Evolutionary conservation across 495 filamentous ascomycete species (phyloP).

Genomic region (Aspergillus cristatus): DNA sequence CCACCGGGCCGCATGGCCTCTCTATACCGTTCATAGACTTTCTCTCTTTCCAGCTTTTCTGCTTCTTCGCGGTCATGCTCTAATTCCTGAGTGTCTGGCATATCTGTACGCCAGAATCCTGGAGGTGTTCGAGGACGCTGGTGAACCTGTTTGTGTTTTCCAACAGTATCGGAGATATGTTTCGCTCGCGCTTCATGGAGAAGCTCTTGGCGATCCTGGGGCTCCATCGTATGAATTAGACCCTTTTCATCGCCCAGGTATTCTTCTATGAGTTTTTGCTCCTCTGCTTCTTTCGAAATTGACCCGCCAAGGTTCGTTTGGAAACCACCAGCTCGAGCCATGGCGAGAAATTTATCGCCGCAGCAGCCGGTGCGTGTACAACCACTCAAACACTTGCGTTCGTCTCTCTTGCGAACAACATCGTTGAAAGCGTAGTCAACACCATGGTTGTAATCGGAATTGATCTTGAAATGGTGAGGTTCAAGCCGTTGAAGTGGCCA

Average conservation of each 20-base stretch:
- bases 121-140: slow-evolving; percentile 62
- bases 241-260: slow-evolving; percentile 53
- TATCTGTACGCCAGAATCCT: slow-evolving; percentile 83
- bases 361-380: slow-evolving; percentile 74
- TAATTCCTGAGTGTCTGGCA: slow-evolving; percentile 76
- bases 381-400: slow-evolving; percentile 67
- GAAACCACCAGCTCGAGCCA: slow-evolving; percentile 42
- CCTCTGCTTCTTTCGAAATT: slow-evolving; percentile 30
- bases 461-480: slow-evolving; percentile 73
- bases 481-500: slow-evolving; percentile 43
- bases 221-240: slow-evolving; percentile 33
- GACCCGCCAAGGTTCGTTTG: slow-evolving; percentile 11
- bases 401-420: slow-evolving; percentile 62
- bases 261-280: slow-evolving; percentile 50
- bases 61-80: slow-evolving; percentile 53
- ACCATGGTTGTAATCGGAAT: slow-evolving; percentile 64
- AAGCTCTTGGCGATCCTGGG: slow-evolving; percentile 43
- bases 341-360: slow-evolving; percentile 58
- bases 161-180: slow-evolving; percentile 59
- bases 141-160: slow-evolving; percentile 69
- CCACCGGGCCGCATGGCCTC: slow-evolving; percentile 75
- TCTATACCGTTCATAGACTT: slow-evolving; percentile 63
- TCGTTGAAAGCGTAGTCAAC: slow-evolving; percentile 64
- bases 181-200: slow-evolving; percentile 59
- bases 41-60: slow-evolving; percentile 43